Evolutionary conservation across 2,329 filamentous ascomycete genomes (phyloP).

Genomic region (Mariannaea sp.): DNA sequence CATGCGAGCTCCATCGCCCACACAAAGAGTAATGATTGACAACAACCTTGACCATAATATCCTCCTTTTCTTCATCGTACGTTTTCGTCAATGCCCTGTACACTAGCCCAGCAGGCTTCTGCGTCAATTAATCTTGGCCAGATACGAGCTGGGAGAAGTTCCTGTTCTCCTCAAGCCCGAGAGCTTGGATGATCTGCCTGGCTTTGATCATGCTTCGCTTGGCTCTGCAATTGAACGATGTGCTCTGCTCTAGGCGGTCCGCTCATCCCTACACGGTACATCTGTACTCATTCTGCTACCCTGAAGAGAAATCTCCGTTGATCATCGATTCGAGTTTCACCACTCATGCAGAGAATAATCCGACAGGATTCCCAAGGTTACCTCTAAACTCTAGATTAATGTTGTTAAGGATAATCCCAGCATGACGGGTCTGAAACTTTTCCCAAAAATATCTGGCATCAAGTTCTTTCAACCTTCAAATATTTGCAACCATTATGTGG

Average conservation of each 20-base stretch:
- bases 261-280: too few relatives aligned
- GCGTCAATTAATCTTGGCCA: not conserved
- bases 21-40: not conserved
- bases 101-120: not conserved
- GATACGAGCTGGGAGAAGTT: not conserved
- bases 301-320: constrained; percentile 12
- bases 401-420: not conserved
- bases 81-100: constrained; percentile 5
- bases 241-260: too few relatives aligned
- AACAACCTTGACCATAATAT: not conserved
- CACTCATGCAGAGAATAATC: constrained; percentile 24
- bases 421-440: not conserved
- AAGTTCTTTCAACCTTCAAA: not conserved
- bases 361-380: constrained; percentile 8
- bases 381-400: not conserved
- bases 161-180: not conserved
- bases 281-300: constrained; percentile 5
- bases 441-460: not conserved
- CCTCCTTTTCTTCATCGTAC: constrained; percentile 19
- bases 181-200: constrained; percentile 2
- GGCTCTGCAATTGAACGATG: too few relatives aligned
- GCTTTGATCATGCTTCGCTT: constrained; percentile 17
- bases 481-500: not conserved
- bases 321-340: constrained; percentile 11
- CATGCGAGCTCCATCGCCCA: not conserved